Evolutionary conservation across 2,329 filamentous ascomycete genomes (phyloP).

Genomic region (Emmonsiellopsis sp.): DNA sequence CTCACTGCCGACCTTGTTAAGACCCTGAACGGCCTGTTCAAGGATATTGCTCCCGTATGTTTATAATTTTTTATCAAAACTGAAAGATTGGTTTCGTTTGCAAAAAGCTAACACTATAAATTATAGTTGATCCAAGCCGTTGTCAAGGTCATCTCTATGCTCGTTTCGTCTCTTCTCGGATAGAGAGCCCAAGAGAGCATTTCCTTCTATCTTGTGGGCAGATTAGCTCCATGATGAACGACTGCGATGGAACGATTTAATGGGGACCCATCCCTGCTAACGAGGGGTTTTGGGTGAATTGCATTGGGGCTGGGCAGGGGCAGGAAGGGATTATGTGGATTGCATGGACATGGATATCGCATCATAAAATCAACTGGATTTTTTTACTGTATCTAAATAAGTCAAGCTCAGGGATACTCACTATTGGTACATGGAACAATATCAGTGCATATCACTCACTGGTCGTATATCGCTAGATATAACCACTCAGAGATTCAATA

Average conservation of each 20-base stretch:
- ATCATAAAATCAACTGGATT: background rate
- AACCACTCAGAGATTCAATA: no score
- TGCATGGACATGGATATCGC: background rate
- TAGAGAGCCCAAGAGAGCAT: background rate
- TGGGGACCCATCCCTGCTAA: background rate
- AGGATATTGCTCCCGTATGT: slow-evolving; percentile 1
- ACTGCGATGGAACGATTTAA: background rate
- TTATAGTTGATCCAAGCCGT: background rate
- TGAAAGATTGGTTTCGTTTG: background rate
- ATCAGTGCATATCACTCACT: background rate
- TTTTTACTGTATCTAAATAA: background rate
- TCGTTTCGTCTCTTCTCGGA: background rate
- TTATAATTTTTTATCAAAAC: background rate
- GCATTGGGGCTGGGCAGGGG: background rate
- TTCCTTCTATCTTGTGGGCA: background rate
- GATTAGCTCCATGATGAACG: no score
- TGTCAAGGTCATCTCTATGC: background rate
- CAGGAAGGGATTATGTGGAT: no score
- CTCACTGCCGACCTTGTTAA: slow-evolving; percentile 3
- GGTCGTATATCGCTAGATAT: no score
- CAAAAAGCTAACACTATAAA: background rate
- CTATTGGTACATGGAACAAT: background rate
- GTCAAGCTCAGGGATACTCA: background rate
- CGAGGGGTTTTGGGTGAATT: background rate
- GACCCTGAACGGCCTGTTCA: background rate